Evolutionary conservation across 345 rosid species (phyloP), one percentile per base, ranked within the genome.

Genomic region (Populus alba): DNA sequence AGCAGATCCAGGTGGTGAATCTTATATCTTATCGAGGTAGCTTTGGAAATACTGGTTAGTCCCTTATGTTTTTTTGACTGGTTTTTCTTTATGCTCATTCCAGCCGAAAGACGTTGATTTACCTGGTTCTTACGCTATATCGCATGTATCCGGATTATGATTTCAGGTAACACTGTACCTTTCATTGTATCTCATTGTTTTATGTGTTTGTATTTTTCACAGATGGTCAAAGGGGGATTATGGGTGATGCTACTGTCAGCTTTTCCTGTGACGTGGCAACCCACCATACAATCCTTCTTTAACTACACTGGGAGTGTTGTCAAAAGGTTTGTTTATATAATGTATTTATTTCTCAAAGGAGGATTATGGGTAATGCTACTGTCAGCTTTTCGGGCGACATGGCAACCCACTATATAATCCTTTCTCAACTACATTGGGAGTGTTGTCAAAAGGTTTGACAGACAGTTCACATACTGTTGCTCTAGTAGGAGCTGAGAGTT

Each of bases 391-490:
- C 82, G 75, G 92, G 98, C 98, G 98, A 91, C 78, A 79, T 94
- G 99, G 83, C 97, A 96, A 85, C 98, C 99, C 98, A 65, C 84
- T 90, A 77, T 83, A 83, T 91, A 89, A 86, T 91, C 88, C 90
- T 83, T 88, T 85, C 76, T 81, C 75, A 77, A 72, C 73, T 85
- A 70, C 80, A 79, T 80, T 90, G 99, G 97, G 97, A 96, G 95
- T 96, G 99, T 87, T 96, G 99, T 94, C 99, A 94, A 74, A 89
- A 78, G 99, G 99, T 85, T 87, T 96, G 99, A 96, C 99, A 77
- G 91, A 83, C 97, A 86, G 99, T 94, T 92, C 85, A 73, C 73
- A 75, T 71, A 83, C 98, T 96, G 97, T 93, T 86, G 93, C 90
- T 92, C 91, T 83, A 79, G 86, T 84, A 84, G 83, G 88, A 92